Conservation (phyloP, 352 stramenopile species). For the Phytopythium oedochilum region DNA sequence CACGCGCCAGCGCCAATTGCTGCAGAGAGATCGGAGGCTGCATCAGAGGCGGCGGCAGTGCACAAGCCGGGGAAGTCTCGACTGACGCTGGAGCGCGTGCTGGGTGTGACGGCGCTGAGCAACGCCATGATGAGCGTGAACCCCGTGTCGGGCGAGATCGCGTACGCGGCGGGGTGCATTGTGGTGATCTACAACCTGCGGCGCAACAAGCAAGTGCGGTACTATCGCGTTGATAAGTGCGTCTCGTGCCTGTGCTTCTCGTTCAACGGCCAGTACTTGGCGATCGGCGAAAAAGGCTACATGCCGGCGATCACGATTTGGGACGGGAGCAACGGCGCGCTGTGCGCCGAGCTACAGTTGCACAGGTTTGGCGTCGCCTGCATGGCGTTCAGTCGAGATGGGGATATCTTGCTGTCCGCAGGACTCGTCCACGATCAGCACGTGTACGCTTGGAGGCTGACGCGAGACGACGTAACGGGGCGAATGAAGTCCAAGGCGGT, state of each 20-base stretch:
- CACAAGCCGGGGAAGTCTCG: conserved; percentile 23
- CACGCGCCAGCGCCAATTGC: not conserved
- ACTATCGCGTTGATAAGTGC: conserved; percentile 84
- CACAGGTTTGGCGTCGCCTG: conserved; percentile 83
- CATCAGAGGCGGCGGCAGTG: not conserved
- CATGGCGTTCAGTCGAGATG: conserved; percentile 72
- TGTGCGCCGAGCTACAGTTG: conserved; percentile 76
- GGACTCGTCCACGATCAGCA: conserved; percentile 84
- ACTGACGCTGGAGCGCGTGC: conserved; percentile 79
- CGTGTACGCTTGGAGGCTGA: conserved; percentile 70
- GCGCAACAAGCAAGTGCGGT: conserved; percentile 83
- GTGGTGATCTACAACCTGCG: conserved; percentile 89
- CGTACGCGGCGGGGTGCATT: conserved; percentile 83
- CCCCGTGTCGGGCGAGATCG: conserved; percentile 71
- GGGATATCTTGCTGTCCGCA: conserved; percentile 52
- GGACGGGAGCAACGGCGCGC: conserved; percentile 68
- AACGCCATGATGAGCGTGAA: conserved; percentile 79
- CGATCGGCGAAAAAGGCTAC: conserved; percentile 87
- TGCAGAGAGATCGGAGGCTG: not conserved
- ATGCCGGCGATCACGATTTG: conserved; percentile 84
- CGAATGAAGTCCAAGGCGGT: conserved; percentile 30
- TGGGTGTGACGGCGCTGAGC: conserved; percentile 67
- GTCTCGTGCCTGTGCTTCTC: conserved; percentile 85
- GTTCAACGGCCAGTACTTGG: conserved; percentile 74
- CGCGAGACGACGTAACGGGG: conserved; percentile 7